Conservation (phyloP, 345 rosid species). For the Schrenkiella parvula region DNA sequence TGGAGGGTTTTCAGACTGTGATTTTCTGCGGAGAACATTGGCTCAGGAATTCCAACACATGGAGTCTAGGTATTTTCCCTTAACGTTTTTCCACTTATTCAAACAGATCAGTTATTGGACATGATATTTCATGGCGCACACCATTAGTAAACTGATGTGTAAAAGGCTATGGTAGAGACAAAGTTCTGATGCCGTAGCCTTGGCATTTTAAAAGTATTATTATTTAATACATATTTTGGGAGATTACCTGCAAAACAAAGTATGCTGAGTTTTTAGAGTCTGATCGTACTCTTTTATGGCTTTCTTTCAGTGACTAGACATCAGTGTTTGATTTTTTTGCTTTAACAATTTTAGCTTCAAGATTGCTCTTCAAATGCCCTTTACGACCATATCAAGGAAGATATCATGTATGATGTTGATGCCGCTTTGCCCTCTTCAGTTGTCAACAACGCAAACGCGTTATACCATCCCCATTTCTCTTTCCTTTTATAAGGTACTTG, state of each 20-base stretch:
- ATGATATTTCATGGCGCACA: not conserved
- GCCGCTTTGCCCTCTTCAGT: conserved; percentile 58
- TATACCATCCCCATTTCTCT: conserved; percentile 58
- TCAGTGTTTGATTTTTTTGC: not conserved
- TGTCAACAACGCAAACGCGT: conserved; percentile 40
- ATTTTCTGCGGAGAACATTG: conserved; percentile 59
- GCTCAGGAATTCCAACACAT: conserved; percentile 71
- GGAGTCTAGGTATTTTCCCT: conserved; percentile 58
- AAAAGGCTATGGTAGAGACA: not conserved
- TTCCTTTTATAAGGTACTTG: conserved; percentile 65
- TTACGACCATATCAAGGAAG: conserved; percentile 65
- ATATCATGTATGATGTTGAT: conserved; percentile 56
- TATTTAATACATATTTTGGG: not conserved
- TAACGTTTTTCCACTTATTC: not conserved
- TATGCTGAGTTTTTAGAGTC: not conserved
- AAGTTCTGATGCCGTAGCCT: not conserved
- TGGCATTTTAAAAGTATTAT: not conserved
- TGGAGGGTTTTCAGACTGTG: conserved; percentile 56
- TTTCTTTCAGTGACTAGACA: conserved; percentile 6
- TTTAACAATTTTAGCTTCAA: conserved; percentile 52
- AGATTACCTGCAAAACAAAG: not conserved
- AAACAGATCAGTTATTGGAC: not conserved
- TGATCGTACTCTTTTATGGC: not conserved
- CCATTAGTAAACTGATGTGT: not conserved
- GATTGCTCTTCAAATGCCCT: conserved; percentile 82